Percentiles rank a stretch among this genome's conserved stretches.
phyloP scores from a whole-genome alignment of 73 alveolate genomes.

The Tetrahymena elliotti region DNA sequence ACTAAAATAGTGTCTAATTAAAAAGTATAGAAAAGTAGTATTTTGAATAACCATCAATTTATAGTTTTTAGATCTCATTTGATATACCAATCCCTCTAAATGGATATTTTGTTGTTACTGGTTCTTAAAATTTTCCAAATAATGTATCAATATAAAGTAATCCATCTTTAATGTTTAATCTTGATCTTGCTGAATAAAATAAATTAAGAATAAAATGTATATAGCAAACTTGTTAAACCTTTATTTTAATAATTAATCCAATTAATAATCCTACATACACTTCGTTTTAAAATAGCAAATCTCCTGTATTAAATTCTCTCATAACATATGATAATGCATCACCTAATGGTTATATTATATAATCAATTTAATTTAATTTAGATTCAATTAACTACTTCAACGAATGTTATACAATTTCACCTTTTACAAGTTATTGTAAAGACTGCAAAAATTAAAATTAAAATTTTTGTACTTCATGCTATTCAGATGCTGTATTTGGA shows the following conservation, averaged over 20 bases:
- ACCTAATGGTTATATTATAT: neutral
- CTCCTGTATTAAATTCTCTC: neutral
- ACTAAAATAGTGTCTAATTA: neutral
- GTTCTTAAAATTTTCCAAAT: neutral
- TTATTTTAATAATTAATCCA: neutral
- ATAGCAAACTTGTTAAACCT: neutral
- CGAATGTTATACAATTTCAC: neutral
- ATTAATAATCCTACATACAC: neutral
- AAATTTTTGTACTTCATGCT: neutral
- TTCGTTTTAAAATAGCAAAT: neutral
- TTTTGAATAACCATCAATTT: neutral
- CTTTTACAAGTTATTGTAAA: neutral
- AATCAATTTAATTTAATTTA: neutral
- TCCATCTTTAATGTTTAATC: neutral
- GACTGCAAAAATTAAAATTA: neutral
- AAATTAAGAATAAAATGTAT: neutral
- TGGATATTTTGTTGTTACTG: neutral
- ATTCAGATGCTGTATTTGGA: neutral
- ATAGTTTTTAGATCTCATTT: neutral
- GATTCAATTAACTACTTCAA: neutral
- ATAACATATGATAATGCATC: neutral
- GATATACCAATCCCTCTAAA: neutral
- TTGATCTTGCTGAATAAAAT: neutral
- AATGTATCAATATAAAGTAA: neutral
- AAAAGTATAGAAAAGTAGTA: neutral